These are phyloP conservation scores for Leishmania turanica DNA, from an alignment of 208 protist genomes.

Conservation along the genomic window DNA sequence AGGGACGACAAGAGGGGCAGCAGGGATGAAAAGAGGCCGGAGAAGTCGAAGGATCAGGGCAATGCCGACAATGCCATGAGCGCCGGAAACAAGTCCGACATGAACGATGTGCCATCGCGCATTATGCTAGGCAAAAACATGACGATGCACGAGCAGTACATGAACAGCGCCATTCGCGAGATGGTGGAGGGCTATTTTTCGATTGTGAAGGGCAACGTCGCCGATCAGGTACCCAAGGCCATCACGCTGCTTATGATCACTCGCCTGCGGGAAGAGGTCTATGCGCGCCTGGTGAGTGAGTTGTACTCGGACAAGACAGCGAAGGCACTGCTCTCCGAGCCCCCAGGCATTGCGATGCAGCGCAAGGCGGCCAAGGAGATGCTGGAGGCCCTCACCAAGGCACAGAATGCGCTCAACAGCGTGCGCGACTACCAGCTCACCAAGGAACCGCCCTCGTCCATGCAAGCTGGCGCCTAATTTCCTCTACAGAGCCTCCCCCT, in stretches of 20 bases:
- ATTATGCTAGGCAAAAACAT: constrained; percentile 84
- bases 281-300: constrained; percentile 93
- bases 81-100: constrained; percentile 41
- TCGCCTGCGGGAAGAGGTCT: constrained; percentile 88
- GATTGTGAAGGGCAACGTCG: constrained; percentile 92
- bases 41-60: constrained; percentile 58
- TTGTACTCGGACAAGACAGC: constrained; percentile 95
- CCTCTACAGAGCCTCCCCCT: not conserved
- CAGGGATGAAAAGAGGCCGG: constrained; percentile 49
- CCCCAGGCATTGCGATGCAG: constrained; percentile 80
- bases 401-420: constrained; percentile 80
- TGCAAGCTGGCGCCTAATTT: not conserved
- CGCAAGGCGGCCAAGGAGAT: constrained; percentile 92
- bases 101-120: constrained; percentile 75
- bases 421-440: constrained; percentile 77
- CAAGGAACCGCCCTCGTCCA: constrained; percentile 5
- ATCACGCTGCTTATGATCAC: constrained; percentile 99
- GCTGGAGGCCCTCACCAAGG: constrained; percentile 89
- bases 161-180: constrained; percentile 85
- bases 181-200: constrained; percentile 94
- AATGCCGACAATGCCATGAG: constrained; percentile 37
- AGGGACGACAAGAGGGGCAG: constrained; percentile 37
- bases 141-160: constrained; percentile 71
- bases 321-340: constrained; percentile 94
- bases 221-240: constrained; percentile 97